Conservation (phyloP, 2,329 filamentous ascomycete genomes). For the Atkinsonella texensis region DNA sequence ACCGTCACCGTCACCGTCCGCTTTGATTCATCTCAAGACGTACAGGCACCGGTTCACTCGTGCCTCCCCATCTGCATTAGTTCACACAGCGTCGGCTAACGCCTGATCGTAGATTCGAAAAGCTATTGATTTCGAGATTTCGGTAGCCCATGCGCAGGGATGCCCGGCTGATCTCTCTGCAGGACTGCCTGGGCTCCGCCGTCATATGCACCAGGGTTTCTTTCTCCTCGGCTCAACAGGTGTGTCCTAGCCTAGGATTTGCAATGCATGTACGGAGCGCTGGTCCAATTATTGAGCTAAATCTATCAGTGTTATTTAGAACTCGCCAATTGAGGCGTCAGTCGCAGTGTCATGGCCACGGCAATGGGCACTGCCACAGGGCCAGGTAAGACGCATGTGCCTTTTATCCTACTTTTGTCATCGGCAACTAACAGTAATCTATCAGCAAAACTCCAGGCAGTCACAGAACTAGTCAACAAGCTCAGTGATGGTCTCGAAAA, state of each 20-base stretch:
- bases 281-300: not conserved
- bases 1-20: not conserved
- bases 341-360: slow-evolving; percentile 13
- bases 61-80: too few species aligned
- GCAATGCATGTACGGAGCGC: not conserved
- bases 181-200: not conserved
- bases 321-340: not conserved
- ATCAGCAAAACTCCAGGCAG: slow-evolving; percentile 55
- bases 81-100: not conserved
- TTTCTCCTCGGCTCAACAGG: not conserved
- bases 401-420: slow-evolving; percentile 5
- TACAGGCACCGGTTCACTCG: not conserved
- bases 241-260: not conserved
- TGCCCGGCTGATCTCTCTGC: not conserved
- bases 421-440: not conserved
- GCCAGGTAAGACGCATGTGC: slow-evolving; percentile 23
- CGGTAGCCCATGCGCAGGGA: not conserved
- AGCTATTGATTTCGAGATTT: not conserved
- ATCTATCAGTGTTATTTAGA: not conserved
- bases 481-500: slow-evolving; percentile 51
- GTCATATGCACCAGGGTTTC: not conserved
- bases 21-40: not conserved
- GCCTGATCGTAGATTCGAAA: too few species aligned
- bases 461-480: slow-evolving; percentile 49
- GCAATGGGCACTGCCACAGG: slow-evolving; percentile 25